Percentiles rank a stretch among this genome's conserved stretches.
phyloP scores from a whole-genome alignment of 805 yeast genomes.

The Candida qinlingensis region DNA sequence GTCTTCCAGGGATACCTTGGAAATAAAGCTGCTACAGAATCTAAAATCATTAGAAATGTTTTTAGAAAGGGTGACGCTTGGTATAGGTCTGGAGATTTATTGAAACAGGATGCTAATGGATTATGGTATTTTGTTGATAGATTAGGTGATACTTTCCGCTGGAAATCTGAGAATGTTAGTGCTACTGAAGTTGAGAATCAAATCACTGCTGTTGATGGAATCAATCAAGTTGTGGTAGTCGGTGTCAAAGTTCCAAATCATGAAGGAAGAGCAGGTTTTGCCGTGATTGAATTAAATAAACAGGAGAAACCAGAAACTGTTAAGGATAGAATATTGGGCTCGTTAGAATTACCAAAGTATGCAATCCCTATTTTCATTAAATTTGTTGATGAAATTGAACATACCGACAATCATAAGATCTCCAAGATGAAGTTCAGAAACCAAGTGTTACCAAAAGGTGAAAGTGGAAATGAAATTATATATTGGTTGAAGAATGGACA shows the following conservation, averaged over 20 bases:
- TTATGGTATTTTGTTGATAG: conserved; percentile 83
- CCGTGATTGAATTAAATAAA: conserved; percentile 56
- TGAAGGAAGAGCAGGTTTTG: conserved; percentile 94
- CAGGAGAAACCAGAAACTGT: conserved; percentile 23
- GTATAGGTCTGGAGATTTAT: conserved; percentile 83
- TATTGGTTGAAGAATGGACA: conserved; percentile 60
- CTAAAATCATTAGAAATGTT: conserved; percentile 69
- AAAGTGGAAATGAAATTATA: conserved; percentile 49
- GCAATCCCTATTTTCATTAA: conserved; percentile 83
- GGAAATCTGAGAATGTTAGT: conserved; percentile 95
- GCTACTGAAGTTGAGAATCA: conserved; percentile 90
- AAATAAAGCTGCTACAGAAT: conserved; percentile 69
- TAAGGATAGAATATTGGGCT: conserved; percentile 33
- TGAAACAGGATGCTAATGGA: conserved; percentile 62
- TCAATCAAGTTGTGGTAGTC: conserved; percentile 76
- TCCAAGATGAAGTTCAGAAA: conserved; percentile 63
- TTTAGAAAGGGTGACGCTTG: conserved; percentile 86
- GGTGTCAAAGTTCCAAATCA: conserved; percentile 81
- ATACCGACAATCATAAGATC: conserved; percentile 79
- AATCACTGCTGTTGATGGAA: conserved; percentile 33
- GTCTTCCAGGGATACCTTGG: conserved; percentile 90
- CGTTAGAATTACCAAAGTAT: conserved; percentile 64
- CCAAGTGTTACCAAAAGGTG: conserved; percentile 66
- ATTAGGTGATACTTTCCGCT: conserved; percentile 90
- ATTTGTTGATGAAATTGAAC: conserved; percentile 53